Evolutionary conservation across 169 alveolate species (phyloP).

Genomic region (Plasmodium falciparum): DNA sequence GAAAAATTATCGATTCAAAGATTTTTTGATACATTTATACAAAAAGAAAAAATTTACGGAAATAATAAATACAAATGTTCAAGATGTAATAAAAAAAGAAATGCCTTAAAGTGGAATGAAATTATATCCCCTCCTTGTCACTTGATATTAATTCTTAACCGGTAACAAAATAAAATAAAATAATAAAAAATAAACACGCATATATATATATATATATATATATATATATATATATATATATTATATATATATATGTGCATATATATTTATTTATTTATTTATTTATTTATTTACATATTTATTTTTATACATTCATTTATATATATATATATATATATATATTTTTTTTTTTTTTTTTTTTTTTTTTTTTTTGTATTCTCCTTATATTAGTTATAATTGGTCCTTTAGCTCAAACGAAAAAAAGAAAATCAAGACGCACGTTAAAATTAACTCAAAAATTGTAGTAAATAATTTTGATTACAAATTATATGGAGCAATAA

Average conservation of each 20-base stretch:
- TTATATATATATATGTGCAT: neutral
- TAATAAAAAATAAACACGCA: neutral
- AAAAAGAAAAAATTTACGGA: constrained; percentile 84
- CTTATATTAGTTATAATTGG: constrained; percentile 48
- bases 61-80: constrained; percentile 85
- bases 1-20: constrained; percentile 79
- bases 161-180: constrained; percentile 39
- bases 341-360: no score
- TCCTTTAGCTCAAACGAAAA: constrained; percentile 61
- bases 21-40: constrained; percentile 81
- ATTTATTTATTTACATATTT: no score
- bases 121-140: constrained; percentile 90
- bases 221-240: neutral
- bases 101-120: constrained; percentile 87
- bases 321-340: neutral
- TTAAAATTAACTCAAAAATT: constrained; percentile 75
- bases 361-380: neutral
- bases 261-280: neutral
- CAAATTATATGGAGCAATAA: constrained; percentile 85
- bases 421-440: constrained; percentile 80
- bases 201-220: neutral
- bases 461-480: constrained; percentile 83
- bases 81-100: constrained; percentile 81
- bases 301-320: neutral
- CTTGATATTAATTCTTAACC: constrained; percentile 83